Percentiles rank a stretch among this genome's conserved stretches.
Conservation (phyloP, 106 monocot genomes). For the Amphibolis antarctica region DNA sequence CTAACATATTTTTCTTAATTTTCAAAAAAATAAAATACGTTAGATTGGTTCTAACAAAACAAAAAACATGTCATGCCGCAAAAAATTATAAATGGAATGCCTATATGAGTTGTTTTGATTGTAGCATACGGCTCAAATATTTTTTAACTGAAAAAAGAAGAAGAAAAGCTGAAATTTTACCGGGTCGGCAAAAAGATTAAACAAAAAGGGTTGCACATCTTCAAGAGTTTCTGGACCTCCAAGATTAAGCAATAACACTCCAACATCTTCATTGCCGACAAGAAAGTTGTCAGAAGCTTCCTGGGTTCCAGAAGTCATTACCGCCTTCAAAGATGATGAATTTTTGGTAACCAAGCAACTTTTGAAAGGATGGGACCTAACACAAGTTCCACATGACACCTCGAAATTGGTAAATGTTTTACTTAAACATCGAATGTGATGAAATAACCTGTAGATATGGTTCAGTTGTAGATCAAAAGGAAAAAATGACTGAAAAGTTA, state of each 20-base stretch:
- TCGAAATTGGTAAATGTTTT: constrained; percentile 14
- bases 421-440: constrained; percentile 17
- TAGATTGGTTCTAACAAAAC: no score
- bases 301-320: constrained; percentile 38
- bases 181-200: constrained; percentile 95
- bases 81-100: neutral
- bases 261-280: constrained; percentile 64
- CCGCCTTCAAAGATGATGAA: constrained; percentile 50
- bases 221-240: constrained; percentile 97
- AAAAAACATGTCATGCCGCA: no score
- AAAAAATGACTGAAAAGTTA: no score
- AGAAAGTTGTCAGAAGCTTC: constrained; percentile 26
- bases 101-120: neutral
- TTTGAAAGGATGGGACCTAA: constrained; percentile 13
- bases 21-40: no score
- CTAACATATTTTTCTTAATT: no score
- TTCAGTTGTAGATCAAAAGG: no score
- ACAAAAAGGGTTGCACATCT: constrained; percentile 96
- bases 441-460: constrained; percentile 21
- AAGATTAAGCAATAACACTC: constrained; percentile 87
- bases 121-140: neutral
- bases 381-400: constrained; percentile 16
- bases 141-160: neutral
- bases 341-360: constrained; percentile 21
- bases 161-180: constrained; percentile 25